phyloP scores from a whole-genome alignment of 306 rosid genomes.

The Argentina anserina region DNA sequence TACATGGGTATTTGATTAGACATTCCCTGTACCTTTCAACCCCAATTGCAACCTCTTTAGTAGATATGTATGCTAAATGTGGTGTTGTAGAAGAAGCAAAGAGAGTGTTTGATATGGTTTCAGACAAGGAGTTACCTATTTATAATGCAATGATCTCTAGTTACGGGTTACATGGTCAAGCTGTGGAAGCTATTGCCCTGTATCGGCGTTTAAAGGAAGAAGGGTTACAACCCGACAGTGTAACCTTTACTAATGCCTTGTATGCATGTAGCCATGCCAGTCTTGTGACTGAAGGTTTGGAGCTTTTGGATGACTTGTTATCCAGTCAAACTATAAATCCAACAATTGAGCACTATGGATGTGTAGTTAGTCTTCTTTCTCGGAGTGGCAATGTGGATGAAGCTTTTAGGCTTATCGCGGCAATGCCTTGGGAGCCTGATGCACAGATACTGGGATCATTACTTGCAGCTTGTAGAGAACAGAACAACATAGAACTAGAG shows the following conservation, averaged over 20 bases:
- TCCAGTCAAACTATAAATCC: conserved; percentile 50
- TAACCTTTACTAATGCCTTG: conserved; percentile 56
- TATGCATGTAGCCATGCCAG: conserved; percentile 73
- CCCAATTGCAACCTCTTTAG: conserved; percentile 49
- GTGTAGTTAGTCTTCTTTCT: conserved; percentile 65
- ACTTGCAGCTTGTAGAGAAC: conserved; percentile 59
- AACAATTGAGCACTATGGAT: conserved; percentile 57
- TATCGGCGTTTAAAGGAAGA: conserved; percentile 41
- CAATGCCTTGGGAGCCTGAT: conserved; percentile 67
- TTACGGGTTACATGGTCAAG: conserved; percentile 69
- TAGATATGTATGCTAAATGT: conserved; percentile 86
- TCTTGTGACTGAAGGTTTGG: conserved; percentile 51
- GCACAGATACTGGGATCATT: conserved; percentile 68
- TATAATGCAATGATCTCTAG: conserved; percentile 76
- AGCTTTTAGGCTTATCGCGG: conserved; percentile 48
- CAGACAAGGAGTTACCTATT: conserved; percentile 46
- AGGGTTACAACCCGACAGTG: conserved; percentile 47
- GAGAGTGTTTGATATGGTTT: conserved; percentile 40
- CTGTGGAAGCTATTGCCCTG: conserved; percentile 53
- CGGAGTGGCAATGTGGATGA: conserved; percentile 52
- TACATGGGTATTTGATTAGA: conserved; percentile 65
- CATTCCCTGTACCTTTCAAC: conserved; percentile 33
- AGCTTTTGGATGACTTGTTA: conserved; percentile 62
- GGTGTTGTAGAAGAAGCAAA: conserved; percentile 52
- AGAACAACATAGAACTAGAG: conserved; percentile 51